Conservation (phyloP, 1,284 basidiomycete species). For the Amylostereum areolatum region DNA sequence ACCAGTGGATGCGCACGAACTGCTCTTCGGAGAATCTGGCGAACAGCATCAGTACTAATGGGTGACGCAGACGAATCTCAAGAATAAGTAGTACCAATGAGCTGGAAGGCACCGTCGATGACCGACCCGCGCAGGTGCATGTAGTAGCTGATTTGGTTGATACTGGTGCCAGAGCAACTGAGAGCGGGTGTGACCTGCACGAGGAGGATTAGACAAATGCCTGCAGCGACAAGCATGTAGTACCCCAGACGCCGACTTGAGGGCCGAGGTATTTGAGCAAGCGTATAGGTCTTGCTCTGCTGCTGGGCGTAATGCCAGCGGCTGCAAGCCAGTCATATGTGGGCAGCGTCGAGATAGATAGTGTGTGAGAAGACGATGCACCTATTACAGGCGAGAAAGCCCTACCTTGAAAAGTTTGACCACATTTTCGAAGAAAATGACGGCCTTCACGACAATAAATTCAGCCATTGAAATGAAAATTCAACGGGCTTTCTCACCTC, state of each 20-base stretch:
- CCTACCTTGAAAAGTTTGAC: conserved; percentile 50
- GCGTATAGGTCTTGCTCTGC: conserved; percentile 32
- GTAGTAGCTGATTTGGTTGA: conserved; percentile 61
- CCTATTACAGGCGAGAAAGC: too few species aligned
- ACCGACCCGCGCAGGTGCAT: conserved; percentile 62
- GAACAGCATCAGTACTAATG: too few species aligned
- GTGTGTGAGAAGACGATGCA: too few species aligned
- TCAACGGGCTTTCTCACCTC: conserved; percentile 34
- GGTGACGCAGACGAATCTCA: too few species aligned
- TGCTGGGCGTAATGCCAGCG: conserved; percentile 68
- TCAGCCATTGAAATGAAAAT: neutral
- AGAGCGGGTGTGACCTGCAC: conserved; percentile 43
- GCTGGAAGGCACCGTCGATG: conserved; percentile 58
- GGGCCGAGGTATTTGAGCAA: conserved; percentile 52
- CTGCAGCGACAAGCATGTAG: too few species aligned
- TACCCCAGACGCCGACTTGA: conserved; percentile 45
- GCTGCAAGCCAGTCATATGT: conserved; percentile 67
- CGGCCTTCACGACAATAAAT: conserved; percentile 38
- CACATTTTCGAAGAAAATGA: conserved; percentile 65
- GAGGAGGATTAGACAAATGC: too few species aligned
- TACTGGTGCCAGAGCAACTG: conserved; percentile 39
- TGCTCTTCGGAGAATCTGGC: too few species aligned
- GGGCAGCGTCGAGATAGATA: conserved; percentile 39
- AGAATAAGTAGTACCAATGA: conserved; percentile 37
- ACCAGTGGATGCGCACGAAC: conserved; percentile 31